Evolutionary conservation across 2,329 filamentous ascomycete genomes (phyloP).

Genomic region (Fusarium cyanostomum): DNA sequence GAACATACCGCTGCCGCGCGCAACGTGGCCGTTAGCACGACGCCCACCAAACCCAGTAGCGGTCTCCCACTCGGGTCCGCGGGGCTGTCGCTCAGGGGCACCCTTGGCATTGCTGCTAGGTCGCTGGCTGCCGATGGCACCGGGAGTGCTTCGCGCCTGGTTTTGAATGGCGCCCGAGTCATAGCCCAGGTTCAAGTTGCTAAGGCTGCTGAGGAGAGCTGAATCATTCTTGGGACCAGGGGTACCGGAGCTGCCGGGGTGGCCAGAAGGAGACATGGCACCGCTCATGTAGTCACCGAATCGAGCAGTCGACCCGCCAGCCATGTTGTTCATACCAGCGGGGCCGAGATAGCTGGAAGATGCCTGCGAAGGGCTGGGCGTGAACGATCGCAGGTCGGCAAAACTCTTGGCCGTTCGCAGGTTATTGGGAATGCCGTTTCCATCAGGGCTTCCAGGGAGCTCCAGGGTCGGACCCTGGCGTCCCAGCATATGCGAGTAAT

Average conservation of each 20-base stretch:
- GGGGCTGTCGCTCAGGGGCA: constrained; percentile 70
- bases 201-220: constrained; percentile 59
- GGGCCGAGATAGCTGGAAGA: constrained; percentile 78
- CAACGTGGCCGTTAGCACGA: constrained; percentile 68
- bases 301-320: constrained; percentile 49
- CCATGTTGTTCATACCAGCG: constrained; percentile 65
- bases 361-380: constrained; percentile 86
- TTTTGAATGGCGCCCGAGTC: constrained; percentile 55
- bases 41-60: constrained; percentile 63
- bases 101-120: constrained; percentile 55
- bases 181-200: constrained; percentile 62
- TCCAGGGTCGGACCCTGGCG: constrained; percentile 88
- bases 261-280: constrained; percentile 48
- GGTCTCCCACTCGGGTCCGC: constrained; percentile 70
- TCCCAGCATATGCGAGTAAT: constrained; percentile 76
- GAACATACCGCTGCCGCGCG: constrained; percentile 67
- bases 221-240: constrained; percentile 52
- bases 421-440: constrained; percentile 73
- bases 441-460: constrained; percentile 81
- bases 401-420: constrained; percentile 96
- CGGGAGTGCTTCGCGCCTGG: constrained; percentile 59
- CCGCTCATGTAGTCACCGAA: constrained; percentile 58
- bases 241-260: constrained; percentile 49
- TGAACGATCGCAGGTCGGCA: constrained; percentile 93
- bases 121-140: constrained; percentile 73